These are phyloP conservation scores for Quaeritorhiza haematococci DNA, from an alignment of 371 early-diverging fungal species.

Conservation along the genomic window DNA sequence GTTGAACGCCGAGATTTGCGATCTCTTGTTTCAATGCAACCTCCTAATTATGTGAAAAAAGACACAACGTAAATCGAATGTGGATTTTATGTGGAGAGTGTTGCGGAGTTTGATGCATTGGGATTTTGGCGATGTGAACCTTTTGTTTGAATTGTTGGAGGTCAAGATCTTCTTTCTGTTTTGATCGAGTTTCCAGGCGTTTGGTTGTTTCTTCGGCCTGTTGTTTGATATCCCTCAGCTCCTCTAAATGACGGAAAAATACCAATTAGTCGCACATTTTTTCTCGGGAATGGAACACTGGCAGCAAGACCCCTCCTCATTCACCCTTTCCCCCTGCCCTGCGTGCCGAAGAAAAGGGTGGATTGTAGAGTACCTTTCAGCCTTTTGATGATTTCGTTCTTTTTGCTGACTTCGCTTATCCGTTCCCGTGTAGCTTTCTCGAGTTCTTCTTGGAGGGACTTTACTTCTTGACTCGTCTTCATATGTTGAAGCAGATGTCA, in stretches of 20 bases:
- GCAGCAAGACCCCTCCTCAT: no score
- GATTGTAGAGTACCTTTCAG: conserved; percentile 46
- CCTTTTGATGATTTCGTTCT: conserved; percentile 45
- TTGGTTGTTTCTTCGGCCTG: conserved; percentile 48
- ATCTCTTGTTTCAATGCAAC: conserved; percentile 26
- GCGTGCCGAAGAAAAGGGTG: no score
- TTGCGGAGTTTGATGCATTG: not conserved
- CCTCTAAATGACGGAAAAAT: conserved; percentile 23
- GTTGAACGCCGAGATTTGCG: conserved; percentile 5
- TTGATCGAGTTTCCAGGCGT: conserved; percentile 40
- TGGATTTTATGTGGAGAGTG: not conserved
- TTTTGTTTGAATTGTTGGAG: conserved; percentile 32
- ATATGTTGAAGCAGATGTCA: not conserved
- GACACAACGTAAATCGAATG: not conserved
- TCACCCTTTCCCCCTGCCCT: no score
- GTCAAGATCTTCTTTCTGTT: conserved; percentile 46
- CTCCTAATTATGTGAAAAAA: conserved; percentile 25
- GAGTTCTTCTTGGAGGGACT: conserved; percentile 34
- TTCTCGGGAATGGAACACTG: not conserved
- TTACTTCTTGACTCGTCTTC: conserved; percentile 46
- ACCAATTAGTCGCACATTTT: not conserved
- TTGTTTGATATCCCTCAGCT: conserved; percentile 45
- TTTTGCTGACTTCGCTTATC: conserved; percentile 38
- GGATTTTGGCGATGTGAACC: conserved; percentile 18
- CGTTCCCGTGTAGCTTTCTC: conserved; percentile 46